Evolutionary conservation across 345 rosid genomes (phyloP), one percentile per base, ranked within the genome.

Genomic region (Psidium friedrichsthalianum): DNA sequence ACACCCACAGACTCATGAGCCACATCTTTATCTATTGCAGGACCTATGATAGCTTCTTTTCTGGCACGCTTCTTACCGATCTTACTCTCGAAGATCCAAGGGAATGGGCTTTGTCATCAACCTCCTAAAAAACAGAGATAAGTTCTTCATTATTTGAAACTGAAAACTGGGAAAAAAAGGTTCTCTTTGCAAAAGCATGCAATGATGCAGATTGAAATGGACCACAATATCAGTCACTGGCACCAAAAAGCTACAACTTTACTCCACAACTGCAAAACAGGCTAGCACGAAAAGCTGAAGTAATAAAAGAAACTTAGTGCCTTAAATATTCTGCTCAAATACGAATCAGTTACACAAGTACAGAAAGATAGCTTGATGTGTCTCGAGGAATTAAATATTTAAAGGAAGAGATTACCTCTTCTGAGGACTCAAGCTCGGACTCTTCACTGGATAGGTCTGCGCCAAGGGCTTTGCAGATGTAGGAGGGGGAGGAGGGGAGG

Each of bases 371-470:
- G 44, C 78, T 64, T 64, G 78, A 32, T 16, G 78, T 64, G 24
- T 64, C 78, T 64, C 78, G 32, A 64, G 10, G 78, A 69, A 69
- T 32, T 69, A 36, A 36, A 47, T 51, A 74, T 47, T 87, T 84
- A 78, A 52, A 87, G 89, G 61, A 86, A 64, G 85, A 82, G 13
- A 53, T 47, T 90, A 94, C 99, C 96, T 95, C 97, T 87, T 93
- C 96, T 3, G 97, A 92, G 91, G 95, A 94, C 83, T 95, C 99
- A 96, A 95, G 90, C 92, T 94, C 98, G 52, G 98, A 95, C 90
- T 97, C 99, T 86, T 96, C 92, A 87, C 94, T 94, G 83, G 96
- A 95, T 83, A 86, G 89, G 88, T 90, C 93, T 32, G 86, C 93
- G 88, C 47, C n/a, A 84, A 84, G 87, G 90, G 89, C 83, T 91